These are phyloP conservation scores for Aspergillus sp. DNA, from an alignment of 2,329 filamentous ascomycete species.

Conservation along the genomic window DNA sequence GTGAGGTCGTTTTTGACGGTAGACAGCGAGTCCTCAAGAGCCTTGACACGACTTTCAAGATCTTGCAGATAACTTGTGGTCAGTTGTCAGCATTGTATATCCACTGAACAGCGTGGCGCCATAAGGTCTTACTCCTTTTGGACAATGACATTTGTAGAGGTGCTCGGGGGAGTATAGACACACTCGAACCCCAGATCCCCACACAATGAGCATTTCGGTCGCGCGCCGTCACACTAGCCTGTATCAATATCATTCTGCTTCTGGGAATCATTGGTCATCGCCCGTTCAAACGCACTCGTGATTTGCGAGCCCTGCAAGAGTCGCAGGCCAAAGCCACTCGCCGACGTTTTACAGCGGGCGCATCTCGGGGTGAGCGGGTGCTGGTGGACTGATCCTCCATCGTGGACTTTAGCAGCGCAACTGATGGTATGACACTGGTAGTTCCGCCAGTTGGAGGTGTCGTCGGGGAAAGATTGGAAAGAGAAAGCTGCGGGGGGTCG, in stretches of 20 bases:
- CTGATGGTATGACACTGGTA: neutral
- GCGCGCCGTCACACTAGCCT: slow-evolving; percentile 43
- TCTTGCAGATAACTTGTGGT: slow-evolving; percentile 15
- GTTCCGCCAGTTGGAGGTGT: neutral
- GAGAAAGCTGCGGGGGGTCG: neutral
- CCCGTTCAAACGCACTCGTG: slow-evolving; percentile 3
- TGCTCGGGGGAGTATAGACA: slow-evolving; percentile 37
- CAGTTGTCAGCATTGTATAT: neutral
- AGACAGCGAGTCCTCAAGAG: slow-evolving; percentile 24
- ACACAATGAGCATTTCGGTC: slow-evolving; percentile 45
- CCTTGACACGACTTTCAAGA: slow-evolving; percentile 27
- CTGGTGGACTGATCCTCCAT: neutral
- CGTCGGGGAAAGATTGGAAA: neutral
- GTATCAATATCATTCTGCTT: neutral
- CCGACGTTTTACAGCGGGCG: slow-evolving; percentile 29
- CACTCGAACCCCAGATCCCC: slow-evolving; percentile 43
- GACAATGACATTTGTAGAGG: slow-evolving; percentile 38
- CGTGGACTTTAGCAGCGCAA: neutral
- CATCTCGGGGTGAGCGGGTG: neutral
- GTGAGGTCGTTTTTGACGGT: slow-evolving; percentile 9
- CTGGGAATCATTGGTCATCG: neutral
- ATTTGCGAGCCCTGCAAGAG: slow-evolving; percentile 35
- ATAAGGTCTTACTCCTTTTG: slow-evolving; percentile 34
- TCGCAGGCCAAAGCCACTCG: slow-evolving; percentile 40
- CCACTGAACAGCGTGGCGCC: neutral